These are phyloP conservation scores for Cryptococcus sp. DNA, from an alignment of 1,284 basidiomycete species.

Conservation along the genomic window DNA sequence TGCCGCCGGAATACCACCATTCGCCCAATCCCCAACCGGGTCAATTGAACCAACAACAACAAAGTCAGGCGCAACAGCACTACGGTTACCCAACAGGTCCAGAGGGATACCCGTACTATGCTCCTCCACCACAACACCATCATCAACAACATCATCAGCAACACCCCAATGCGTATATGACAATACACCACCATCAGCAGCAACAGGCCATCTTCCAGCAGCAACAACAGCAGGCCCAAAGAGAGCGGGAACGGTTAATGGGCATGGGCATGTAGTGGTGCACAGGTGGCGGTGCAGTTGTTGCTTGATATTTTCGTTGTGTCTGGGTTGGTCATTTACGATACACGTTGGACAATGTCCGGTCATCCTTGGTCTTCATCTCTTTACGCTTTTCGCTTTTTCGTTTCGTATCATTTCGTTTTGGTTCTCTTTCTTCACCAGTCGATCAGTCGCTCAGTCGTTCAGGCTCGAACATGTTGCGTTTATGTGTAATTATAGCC, in stretches of 20 bases:
- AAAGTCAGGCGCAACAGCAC: slow-evolving; percentile 15
- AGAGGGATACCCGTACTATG: slow-evolving; percentile 31
- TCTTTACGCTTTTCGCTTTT: no score
- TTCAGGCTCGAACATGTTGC: no score
- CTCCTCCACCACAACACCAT: slow-evolving; percentile 22
- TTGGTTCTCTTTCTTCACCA: neutral
- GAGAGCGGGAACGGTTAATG: slow-evolving; percentile 28
- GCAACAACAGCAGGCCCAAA: slow-evolving; percentile 23
- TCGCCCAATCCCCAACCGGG: slow-evolving; percentile 2
- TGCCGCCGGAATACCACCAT: slow-evolving; percentile 38
- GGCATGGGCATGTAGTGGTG: slow-evolving; percentile 36
- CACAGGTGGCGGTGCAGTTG: no score
- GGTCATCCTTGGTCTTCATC: no score
- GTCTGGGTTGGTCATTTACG: no score
- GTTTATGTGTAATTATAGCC: neutral
- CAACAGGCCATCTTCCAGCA: slow-evolving; percentile 20
- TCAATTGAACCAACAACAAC: slow-evolving; percentile 7
- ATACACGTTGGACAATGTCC: no score
- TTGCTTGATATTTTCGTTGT: no score
- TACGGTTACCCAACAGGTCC: slow-evolving; percentile 13
- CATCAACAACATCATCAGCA: slow-evolving; percentile 20
- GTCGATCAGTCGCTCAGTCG: neutral
- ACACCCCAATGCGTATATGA: slow-evolving; percentile 20
- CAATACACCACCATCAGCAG: slow-evolving; percentile 23
- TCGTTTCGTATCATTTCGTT: neutral